Conservation (phyloP, 164 flowering plant species). For the Chimonanthus praecox region DNA sequence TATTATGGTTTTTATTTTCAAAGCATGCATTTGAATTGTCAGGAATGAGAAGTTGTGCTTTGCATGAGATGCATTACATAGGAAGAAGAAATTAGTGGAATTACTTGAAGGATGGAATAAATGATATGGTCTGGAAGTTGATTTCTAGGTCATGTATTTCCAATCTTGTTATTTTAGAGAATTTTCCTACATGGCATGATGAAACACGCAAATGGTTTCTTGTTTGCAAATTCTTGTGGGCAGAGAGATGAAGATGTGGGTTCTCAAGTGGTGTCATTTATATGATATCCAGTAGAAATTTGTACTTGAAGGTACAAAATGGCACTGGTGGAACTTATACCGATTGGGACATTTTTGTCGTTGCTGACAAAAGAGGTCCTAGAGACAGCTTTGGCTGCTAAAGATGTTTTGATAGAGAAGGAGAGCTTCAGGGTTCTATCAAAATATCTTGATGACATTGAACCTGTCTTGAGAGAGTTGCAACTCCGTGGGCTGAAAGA, state of each 20-base stretch:
- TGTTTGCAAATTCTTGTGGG: neutral
- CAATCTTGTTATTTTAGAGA: neutral
- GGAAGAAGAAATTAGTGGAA: neutral
- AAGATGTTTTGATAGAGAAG: slow-evolving; percentile 52
- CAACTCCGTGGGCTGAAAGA: slow-evolving; percentile 49
- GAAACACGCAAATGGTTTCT: neutral
- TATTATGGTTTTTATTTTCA: neutral
- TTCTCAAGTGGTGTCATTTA: neutral
- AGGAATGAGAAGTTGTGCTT: neutral
- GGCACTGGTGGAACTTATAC: slow-evolving; percentile 38
- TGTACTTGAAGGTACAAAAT: slow-evolving; percentile 3
- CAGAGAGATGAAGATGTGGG: neutral
- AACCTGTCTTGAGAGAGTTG: slow-evolving; percentile 48
- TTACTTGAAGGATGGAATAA: neutral
- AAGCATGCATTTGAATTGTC: neutral
- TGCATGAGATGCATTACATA: neutral
- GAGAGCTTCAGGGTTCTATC: slow-evolving; percentile 62
- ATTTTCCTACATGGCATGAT: neutral
- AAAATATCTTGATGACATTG: slow-evolving; percentile 51
- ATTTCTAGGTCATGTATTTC: neutral
- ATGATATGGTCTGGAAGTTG: neutral
- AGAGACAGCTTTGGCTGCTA: slow-evolving; percentile 63
- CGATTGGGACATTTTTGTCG: slow-evolving; percentile 62
- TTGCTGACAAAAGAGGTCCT: slow-evolving; percentile 46
- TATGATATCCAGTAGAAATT: neutral